phyloP scores from a whole-genome alignment of 805 yeast genomes.

The Ogataea angusta region DNA sequence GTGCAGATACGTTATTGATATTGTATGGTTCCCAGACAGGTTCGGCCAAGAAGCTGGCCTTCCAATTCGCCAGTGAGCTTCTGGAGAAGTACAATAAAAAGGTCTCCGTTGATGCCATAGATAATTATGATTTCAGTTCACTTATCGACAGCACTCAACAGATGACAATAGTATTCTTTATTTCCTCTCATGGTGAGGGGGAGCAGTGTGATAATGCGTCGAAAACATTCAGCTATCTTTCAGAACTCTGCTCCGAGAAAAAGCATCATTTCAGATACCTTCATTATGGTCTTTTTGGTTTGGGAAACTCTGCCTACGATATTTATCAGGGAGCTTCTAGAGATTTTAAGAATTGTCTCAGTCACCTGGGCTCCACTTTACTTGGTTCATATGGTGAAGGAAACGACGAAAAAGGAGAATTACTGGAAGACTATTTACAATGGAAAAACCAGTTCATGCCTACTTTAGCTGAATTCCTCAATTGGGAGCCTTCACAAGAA shows the following conservation, averaged over 20 bases:
- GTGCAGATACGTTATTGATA: conserved; percentile 19
- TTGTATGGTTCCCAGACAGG: conserved; percentile 37
- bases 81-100: conserved; percentile 65
- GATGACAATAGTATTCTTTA: conserved; percentile 46
- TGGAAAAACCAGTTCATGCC: conserved; percentile 85
- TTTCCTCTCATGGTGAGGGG: conserved; percentile 96
- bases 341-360: conserved; percentile 47
- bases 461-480: conserved; percentile 51
- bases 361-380: conserved; percentile 56
- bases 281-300: conserved; percentile 73
- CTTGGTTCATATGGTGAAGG: conserved; percentile 78
- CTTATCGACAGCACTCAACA: conserved; percentile 55
- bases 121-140: conserved; percentile 70
- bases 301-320: conserved; percentile 91
- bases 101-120: conserved; percentile 67
- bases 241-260: background rate
- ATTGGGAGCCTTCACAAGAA: conserved; percentile 68
- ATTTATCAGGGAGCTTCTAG: conserved; percentile 77
- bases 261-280: conserved; percentile 28
- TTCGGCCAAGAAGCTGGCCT: conserved; percentile 20
- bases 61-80: conserved; percentile 75
- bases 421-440: conserved; percentile 84
- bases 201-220: conserved; percentile 92
- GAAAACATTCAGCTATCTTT: conserved; percentile 53
- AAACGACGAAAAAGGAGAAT: conserved; percentile 86